Percentiles rank a stretch among this genome's conserved stretches.
Conservation (phyloP, 139 green algal genomes). For the Volvox reticuliferus region DNA sequence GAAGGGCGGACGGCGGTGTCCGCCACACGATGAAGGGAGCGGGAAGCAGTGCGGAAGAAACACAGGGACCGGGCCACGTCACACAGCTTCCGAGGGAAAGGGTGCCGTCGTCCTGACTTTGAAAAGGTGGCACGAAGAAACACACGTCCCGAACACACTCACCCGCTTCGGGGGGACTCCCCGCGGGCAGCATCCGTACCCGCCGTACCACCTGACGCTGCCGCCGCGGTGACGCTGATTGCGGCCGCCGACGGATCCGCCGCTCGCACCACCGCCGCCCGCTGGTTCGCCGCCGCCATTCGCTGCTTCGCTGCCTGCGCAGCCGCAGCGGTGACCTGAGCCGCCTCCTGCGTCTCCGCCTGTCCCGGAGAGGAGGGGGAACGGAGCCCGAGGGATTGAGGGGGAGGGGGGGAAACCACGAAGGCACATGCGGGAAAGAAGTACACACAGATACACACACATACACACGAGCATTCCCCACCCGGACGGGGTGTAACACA, state of each 20-base stretch:
- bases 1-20: too few species aligned
- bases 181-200: neutral
- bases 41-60: too few species aligned
- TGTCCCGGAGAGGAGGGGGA: neutral
- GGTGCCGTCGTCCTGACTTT: too few species aligned
- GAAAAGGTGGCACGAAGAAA: neutral
- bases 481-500: too few species aligned
- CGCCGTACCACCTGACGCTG: neutral
- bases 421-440: too few species aligned
- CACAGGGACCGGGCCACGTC: too few species aligned
- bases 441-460: too few species aligned
- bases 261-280: conserved; percentile 23
- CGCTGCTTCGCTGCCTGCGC: conserved; percentile 27
- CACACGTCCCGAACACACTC: neutral
- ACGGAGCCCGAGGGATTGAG: neutral
- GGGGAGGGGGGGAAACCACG: too few species aligned
- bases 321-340: neutral
- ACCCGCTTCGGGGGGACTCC: neutral
- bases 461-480: too few species aligned
- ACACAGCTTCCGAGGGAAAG: too few species aligned
- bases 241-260: conserved; percentile 12
- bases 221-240: neutral
- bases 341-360: conserved; percentile 38
- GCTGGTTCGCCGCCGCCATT: conserved; percentile 26
- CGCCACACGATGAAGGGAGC: too few species aligned